Conservation (phyloP, 495 filamentous ascomycete genomes). For the Penicillium egyptiacum region DNA sequence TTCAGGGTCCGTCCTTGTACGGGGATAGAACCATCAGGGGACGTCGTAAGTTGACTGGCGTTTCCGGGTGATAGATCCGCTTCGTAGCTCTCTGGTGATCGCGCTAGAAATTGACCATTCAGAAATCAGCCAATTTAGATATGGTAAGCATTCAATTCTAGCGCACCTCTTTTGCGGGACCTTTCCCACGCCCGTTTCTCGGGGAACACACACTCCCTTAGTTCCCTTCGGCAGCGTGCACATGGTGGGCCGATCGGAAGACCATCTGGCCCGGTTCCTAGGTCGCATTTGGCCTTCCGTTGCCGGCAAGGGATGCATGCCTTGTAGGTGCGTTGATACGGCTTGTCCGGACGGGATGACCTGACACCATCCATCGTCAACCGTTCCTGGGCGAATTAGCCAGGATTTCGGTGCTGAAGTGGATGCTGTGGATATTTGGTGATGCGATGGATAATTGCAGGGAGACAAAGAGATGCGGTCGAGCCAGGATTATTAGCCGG, state of each 20-base stretch:
- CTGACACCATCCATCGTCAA: slow-evolving; percentile 42
- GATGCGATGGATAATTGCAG: slow-evolving; percentile 10
- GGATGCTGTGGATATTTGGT: slow-evolving; percentile 14
- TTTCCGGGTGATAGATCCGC: slow-evolving; percentile 11
- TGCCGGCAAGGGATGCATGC: slow-evolving; percentile 49
- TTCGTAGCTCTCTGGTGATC: slow-evolving; percentile 21
- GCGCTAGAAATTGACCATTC: slow-evolving; percentile 16
- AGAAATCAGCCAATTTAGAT: not conserved
- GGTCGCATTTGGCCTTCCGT: slow-evolving; percentile 50
- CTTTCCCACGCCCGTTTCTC: slow-evolving; percentile 62
- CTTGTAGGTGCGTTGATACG: slow-evolving; percentile 52
- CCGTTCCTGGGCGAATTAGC: slow-evolving; percentile 19
- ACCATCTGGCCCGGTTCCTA: slow-evolving; percentile 65
- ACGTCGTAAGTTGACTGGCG: not conserved
- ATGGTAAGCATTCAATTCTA: not conserved
- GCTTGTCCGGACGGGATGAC: slow-evolving; percentile 37
- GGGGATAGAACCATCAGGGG: not conserved
- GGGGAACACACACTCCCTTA: slow-evolving; percentile 91
- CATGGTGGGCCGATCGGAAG: slow-evolving; percentile 87
- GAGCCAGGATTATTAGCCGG: slow-evolving; percentile 20
- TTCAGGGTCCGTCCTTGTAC: not conserved
- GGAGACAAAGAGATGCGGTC: not conserved
- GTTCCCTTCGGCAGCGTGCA: slow-evolving; percentile 84
- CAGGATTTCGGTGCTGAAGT: slow-evolving; percentile 13
- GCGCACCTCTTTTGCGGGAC: slow-evolving; percentile 38